Percentiles rank a stretch among this genome's conserved stretches.
Conservation (phyloP, 345 rosid genomes). For the Populus nigra region DNA sequence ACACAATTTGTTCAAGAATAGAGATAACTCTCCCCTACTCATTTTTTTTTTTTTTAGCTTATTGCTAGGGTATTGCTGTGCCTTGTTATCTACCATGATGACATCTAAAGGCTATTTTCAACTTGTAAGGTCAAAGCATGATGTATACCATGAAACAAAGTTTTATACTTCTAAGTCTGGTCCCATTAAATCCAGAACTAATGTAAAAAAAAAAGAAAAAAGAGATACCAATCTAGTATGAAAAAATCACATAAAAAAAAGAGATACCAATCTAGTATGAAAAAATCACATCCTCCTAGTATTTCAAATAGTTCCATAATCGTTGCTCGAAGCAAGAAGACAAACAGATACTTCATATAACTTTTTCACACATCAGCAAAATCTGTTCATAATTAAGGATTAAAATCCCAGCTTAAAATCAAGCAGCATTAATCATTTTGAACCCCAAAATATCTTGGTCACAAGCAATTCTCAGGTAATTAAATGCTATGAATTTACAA, state of each 20-base stretch:
- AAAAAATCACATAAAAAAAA: neutral
- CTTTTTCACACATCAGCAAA: neutral
- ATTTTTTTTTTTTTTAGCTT: too few relatives aligned
- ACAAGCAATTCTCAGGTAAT: neutral
- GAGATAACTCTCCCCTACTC: too few relatives aligned
- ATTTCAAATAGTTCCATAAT: too few relatives aligned
- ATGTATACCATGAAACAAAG: neutral
- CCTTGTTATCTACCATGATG: neutral
- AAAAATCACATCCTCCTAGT: neutral
- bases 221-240: neutral
- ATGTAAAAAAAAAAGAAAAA: too few relatives aligned
- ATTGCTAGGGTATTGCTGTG: neutral
- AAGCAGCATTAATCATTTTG: neutral
- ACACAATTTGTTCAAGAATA: too few relatives aligned
- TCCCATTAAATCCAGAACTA: neutral
- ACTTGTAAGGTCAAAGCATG: neutral
- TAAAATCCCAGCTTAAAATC: neutral
- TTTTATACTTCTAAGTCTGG: neutral
- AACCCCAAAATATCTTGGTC: neutral
- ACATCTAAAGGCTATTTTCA: too few relatives aligned
- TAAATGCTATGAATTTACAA: too few relatives aligned
- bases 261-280: neutral
- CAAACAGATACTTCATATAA: neutral
- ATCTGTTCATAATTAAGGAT: too few relatives aligned
- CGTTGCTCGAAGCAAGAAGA: neutral